These are phyloP conservation scores for Exophiala viscosa DNA, from an alignment of 2,329 filamentous ascomycete species.

Conservation along the genomic window DNA sequence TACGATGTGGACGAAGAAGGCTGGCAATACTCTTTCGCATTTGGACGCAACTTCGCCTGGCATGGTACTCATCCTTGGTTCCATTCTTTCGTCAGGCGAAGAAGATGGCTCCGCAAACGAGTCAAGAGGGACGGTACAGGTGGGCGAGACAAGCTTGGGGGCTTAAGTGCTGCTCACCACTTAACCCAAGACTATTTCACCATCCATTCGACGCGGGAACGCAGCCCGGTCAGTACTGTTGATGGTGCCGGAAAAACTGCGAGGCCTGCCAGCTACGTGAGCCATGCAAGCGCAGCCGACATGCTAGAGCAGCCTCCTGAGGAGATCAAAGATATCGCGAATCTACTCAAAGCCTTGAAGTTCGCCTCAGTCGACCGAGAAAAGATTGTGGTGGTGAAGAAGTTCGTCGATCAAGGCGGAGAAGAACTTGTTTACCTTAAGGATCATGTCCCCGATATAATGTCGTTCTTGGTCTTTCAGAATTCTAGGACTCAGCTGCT, in stretches of 20 bases:
- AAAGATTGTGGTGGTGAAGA: slow-evolving; percentile 78
- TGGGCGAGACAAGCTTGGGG: slow-evolving; percentile 32
- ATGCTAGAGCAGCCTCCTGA: slow-evolving; percentile 44
- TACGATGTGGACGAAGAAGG: slow-evolving; percentile 81
- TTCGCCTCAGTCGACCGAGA: slow-evolving; percentile 78
- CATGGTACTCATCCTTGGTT: slow-evolving; percentile 87
- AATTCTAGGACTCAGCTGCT: slow-evolving; percentile 76
- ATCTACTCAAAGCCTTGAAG: slow-evolving; percentile 66
- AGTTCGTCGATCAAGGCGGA: slow-evolving; percentile 72
- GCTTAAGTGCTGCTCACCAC: slow-evolving; percentile 56
- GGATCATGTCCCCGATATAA: slow-evolving; percentile 76
- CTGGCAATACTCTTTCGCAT: slow-evolving; percentile 95
- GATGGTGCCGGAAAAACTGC: slow-evolving; percentile 31
- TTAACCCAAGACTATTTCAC: slow-evolving; percentile 77
- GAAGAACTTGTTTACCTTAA: slow-evolving; percentile 73
- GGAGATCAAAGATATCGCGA: slow-evolving; percentile 62
- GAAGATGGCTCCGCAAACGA: slow-evolving; percentile 81
- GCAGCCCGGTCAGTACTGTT: slow-evolving; percentile 41
- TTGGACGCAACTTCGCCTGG: slow-evolving; percentile 72
- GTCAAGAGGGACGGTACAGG: slow-evolving; percentile 54
- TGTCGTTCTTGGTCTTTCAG: slow-evolving; percentile 85
- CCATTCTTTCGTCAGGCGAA: slow-evolving; percentile 86
- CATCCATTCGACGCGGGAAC: slow-evolving; percentile 57
- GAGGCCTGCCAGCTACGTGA: slow-evolving; percentile 30
- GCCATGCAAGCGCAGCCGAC: slow-evolving; percentile 38